Evolutionary conservation across 225 moss, liverwort and hornwort species (phyloP).

Genomic region (Pleurozium schreberi): DNA sequence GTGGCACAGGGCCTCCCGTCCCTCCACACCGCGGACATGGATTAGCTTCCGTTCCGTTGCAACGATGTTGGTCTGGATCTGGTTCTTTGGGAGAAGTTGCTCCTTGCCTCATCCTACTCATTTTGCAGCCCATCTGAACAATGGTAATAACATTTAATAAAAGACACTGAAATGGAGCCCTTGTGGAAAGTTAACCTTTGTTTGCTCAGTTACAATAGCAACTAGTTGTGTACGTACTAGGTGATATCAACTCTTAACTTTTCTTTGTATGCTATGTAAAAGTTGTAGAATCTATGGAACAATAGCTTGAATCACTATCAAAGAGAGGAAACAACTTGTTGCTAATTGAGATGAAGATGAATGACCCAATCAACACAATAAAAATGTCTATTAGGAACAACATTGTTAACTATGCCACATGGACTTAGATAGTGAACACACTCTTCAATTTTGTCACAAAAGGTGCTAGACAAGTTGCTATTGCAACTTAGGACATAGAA

Average conservation of each 20-base stretch:
- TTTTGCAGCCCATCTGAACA: neutral
- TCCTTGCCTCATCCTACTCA: neutral
- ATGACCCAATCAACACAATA: neutral
- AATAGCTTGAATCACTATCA: too few relatives aligned
- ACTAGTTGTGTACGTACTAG: neutral
- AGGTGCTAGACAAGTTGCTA: neutral
- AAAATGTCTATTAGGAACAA: neutral
- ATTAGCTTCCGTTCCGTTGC: neutral
- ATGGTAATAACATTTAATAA: neutral
- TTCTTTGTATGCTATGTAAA: neutral
- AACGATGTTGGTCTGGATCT: constrained; percentile 1
- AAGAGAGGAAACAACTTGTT: neutral
- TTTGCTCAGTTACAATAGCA: neutral
- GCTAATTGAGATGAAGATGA: neutral
- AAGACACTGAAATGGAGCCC: neutral
- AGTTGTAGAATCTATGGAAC: neutral
- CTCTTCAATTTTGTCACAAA: neutral
- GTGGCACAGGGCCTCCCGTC: neutral
- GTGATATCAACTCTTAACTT: neutral
- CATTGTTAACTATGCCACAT: too few relatives aligned
- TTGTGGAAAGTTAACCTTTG: neutral
- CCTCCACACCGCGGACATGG: neutral
- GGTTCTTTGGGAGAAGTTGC: neutral
- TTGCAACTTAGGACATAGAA: neutral
- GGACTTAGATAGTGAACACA: neutral